Base-by-base conservation (phyloP, 2,329 filamentous ascomycete species). In the Arthroderma uncinatum region DNA sequence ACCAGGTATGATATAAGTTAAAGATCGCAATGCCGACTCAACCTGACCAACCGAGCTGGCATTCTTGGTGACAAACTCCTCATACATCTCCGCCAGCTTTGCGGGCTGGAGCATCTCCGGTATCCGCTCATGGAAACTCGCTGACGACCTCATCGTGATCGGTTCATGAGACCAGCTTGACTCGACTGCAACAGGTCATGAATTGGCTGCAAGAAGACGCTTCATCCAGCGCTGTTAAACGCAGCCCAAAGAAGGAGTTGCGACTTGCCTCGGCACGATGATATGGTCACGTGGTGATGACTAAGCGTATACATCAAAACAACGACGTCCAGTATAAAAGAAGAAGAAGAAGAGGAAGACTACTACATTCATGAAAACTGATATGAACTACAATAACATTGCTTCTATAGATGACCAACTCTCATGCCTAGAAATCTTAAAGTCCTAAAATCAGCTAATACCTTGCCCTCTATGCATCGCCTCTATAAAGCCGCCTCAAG, bases 1-100 rank as follows among this genome's bases (percentile, higher is more conserved):
- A 70, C 87, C 91, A 58, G 92, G 93, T 53, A 97, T 93, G 63
- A 98, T 90, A 71, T 98, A 98, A 52, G 92, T 96, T 62, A 98
- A 75, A 28, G 90, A 95, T 39, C 93, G 84, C 67, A 98, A 76
- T 12, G 90, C 89, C 61, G 89, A 94, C 76, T 98, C 93, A 62
- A 98, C 92, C 75, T 95, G 91, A 53, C 89, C 89, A 55, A 98
- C 90, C 59, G 94, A 89, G 67, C 89, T 86, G 60, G 90, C 85
- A 71, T 98, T 98, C 75, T 92, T 93, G 61, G 88, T 87, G 76
- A 98, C 92, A 74, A 97, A 96, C 62, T 93, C 85, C 58, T 74
- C 72, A 55, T 74, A 74, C 23, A 72, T 59, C 34, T 64, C 65
- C 16, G 73, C 59, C 67, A 72, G 72, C 60, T 72, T 73, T 0